A percentile compares a stretch with the other conserved stretches of the same genome.
Evolutionary conservation across 768 basidiomycete genomes (phyloP).

Genomic region (Leccinellum albellum): DNA sequence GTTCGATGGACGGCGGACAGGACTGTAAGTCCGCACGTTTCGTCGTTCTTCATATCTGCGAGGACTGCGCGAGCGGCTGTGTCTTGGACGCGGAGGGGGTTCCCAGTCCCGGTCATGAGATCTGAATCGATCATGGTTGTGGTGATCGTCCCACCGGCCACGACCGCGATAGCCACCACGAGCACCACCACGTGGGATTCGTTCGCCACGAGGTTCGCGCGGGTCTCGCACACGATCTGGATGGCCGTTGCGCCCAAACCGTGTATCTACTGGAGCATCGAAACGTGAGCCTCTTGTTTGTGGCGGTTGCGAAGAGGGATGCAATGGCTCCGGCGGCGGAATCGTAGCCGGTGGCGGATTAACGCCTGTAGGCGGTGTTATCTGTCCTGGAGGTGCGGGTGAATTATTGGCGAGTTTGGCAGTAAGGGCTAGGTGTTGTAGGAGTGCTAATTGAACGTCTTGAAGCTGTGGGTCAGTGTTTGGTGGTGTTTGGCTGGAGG

Average conservation of each 20-base stretch:
- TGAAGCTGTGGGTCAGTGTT: constrained; percentile 49
- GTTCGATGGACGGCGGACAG: constrained; percentile 46
- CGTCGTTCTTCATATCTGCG: constrained; percentile 52
- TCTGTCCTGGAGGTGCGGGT: constrained; percentile 21
- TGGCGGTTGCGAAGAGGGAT: not conserved
- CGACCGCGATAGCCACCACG: constrained; percentile 59
- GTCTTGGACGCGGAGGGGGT: constrained; percentile 41
- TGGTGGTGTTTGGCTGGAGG: constrained; percentile 58
- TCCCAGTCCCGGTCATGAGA: constrained; percentile 44
- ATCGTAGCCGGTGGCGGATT: not conserved
- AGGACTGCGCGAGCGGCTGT: constrained; percentile 75
- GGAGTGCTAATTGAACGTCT: constrained; percentile 59
- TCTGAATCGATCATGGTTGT: constrained; percentile 37
- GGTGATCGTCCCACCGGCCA: constrained; percentile 64
- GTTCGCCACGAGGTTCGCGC: constrained; percentile 51
- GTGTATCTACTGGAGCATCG: constrained; percentile 35
- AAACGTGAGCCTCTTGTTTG: constrained; percentile 25
- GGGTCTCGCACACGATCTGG: constrained; percentile 44
- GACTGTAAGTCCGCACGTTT: constrained; percentile 56
- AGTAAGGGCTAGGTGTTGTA: constrained; percentile 74
- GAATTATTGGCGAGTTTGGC: constrained; percentile 40
- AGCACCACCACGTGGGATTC: constrained; percentile 48
- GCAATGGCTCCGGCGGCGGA: constrained; percentile 22
- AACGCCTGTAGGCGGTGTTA: constrained; percentile 24
- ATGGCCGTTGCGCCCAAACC: constrained; percentile 29